phyloP scores from a whole-genome alignment of 2,329 filamentous ascomycete genomes.

The Aspergillus arachidicola region DNA sequence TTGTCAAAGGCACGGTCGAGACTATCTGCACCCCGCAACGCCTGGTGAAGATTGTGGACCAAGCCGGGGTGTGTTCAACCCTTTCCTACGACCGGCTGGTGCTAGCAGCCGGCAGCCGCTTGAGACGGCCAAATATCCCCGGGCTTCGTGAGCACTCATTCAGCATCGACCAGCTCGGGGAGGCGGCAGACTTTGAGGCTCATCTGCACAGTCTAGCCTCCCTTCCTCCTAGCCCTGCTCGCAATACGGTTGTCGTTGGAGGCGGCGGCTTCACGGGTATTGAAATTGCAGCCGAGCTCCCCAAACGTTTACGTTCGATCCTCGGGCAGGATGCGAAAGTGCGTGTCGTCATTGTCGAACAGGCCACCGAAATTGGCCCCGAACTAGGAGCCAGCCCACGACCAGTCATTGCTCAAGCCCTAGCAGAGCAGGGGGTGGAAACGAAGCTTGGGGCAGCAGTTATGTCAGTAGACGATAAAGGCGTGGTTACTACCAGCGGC shows the following conservation, averaged over 20 bases:
- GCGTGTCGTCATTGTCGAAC: slow-evolving; percentile 32
- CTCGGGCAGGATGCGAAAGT: slow-evolving; percentile 5
- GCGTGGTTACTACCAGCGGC: slow-evolving; percentile 31
- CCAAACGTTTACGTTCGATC: slow-evolving; percentile 16
- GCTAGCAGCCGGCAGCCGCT: slow-evolving; percentile 40
- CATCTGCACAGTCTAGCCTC: slow-evolving; percentile 33
- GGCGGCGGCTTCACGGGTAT: slow-evolving; percentile 42
- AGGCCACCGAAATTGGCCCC: slow-evolving; percentile 31
- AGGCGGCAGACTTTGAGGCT: slow-evolving; percentile 26
- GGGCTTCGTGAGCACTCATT: slow-evolving; percentile 36
- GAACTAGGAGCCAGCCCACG: slow-evolving; percentile 39
- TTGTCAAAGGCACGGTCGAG: slow-evolving; percentile 17
- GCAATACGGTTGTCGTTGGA: slow-evolving; percentile 41
- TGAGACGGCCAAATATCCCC: slow-evolving; percentile 31
- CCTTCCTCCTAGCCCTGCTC: slow-evolving; percentile 24
- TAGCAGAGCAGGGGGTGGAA: slow-evolving; percentile 33
- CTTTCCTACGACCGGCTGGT: slow-evolving; percentile 39
- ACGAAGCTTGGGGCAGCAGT: slow-evolving; percentile 33
- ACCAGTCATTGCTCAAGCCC: slow-evolving; percentile 34
- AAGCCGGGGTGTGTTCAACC: slow-evolving; percentile 7
- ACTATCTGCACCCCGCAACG: slow-evolving; percentile 16
- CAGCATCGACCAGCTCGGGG: slow-evolving; percentile 35
- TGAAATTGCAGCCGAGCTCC: slow-evolving; percentile 31
- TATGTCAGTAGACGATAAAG: slow-evolving; percentile 23
- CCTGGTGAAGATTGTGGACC: slow-evolving; percentile 15